These are phyloP conservation scores for Eragrostis curvula DNA, from an alignment of 176 grass and related monocot species.

Conservation along the genomic window DNA sequence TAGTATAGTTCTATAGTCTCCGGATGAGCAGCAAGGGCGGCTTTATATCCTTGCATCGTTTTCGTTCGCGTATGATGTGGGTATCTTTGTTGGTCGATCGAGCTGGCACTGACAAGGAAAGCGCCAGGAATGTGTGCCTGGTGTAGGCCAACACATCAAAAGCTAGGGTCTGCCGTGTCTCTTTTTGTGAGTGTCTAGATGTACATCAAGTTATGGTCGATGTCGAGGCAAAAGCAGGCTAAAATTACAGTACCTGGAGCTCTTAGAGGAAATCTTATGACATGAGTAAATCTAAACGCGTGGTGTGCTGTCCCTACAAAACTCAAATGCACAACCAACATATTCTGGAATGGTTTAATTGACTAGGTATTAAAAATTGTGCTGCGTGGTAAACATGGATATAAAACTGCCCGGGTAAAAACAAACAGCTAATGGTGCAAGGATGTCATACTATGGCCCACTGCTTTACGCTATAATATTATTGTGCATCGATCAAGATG, in stretches of 20 bases:
- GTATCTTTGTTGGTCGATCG: background rate
- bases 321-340: too few relatives aligned
- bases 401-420: background rate
- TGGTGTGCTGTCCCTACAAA: too few relatives aligned
- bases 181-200: too few relatives aligned
- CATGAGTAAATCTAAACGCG: too few relatives aligned
- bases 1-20: too few relatives aligned
- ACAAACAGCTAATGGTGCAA: background rate
- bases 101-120: slow-evolving; percentile 1
- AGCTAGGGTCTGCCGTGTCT: background rate
- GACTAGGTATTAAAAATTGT: background rate
- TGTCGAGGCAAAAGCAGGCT: too few relatives aligned
- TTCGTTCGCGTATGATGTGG: background rate
- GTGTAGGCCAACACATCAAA: background rate
- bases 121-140: background rate
- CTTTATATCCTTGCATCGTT: background rate
- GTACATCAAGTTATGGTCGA: too few relatives aligned
- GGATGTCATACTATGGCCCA: background rate
- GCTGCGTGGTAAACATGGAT: background rate
- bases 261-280: too few relatives aligned
- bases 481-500: background rate
- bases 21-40: too few relatives aligned
- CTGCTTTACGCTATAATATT: background rate
- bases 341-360: background rate
- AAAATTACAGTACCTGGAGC: too few relatives aligned